Percentiles rank a stretch among this genome's conserved stretches.
Evolutionary conservation across 139 green algal species (phyloP).

Genomic region (Tetradesmus lagerheimii): DNA sequence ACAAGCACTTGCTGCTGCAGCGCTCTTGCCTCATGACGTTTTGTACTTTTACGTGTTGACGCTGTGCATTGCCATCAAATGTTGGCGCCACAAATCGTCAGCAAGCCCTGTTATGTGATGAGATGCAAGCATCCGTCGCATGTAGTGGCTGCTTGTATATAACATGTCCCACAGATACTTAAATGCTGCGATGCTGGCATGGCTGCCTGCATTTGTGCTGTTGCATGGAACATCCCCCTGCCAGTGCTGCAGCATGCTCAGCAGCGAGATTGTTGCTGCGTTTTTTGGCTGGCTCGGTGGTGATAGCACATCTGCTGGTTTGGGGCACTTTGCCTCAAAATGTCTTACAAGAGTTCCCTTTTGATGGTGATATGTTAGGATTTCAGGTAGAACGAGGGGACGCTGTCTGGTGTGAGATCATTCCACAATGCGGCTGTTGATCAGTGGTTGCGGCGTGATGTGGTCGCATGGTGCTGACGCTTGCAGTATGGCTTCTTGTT

Average conservation of each 20-base stretch:
- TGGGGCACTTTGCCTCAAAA: not conserved
- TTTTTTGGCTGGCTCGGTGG: not conserved
- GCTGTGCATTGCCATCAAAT: not conserved
- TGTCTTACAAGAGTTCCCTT: no score
- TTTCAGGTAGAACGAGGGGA: no score
- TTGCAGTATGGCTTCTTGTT: not conserved
- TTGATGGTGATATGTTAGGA: no score
- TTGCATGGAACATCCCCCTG: no score
- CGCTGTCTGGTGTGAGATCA: no score
- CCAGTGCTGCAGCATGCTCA: not conserved
- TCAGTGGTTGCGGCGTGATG: no score
- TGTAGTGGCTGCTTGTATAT: not conserved
- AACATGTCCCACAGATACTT: no score
- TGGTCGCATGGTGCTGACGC: not conserved
- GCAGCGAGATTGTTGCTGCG: not conserved
- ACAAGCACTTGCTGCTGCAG: not conserved
- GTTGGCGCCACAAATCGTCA: not conserved
- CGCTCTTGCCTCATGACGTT: not conserved
- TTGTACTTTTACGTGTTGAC: not conserved
- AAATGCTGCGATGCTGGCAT: no score
- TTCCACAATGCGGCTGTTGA: no score
- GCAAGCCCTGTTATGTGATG: not conserved
- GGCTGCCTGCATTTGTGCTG: no score
- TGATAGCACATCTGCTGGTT: not conserved
- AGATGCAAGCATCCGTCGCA: not conserved